Conservation (phyloP, 148 eudicot genomes). For the Vaccinium macrocarpon region DNA sequence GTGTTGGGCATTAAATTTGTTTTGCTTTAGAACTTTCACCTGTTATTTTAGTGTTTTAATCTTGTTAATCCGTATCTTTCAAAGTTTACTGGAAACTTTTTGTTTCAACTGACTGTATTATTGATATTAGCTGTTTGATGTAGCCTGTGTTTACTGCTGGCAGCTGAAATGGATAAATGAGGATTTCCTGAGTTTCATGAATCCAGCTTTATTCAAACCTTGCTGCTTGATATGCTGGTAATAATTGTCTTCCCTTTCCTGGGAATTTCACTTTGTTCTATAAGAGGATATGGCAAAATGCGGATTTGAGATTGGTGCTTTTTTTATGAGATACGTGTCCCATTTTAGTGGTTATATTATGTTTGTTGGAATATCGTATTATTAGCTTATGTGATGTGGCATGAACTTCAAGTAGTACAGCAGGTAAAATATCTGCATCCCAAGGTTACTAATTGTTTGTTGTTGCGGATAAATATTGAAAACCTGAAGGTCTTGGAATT, state of each 20-base stretch:
- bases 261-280: slow-evolving; percentile 37
- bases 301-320: slow-evolving; percentile 21
- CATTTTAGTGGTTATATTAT: background rate
- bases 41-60: slow-evolving; percentile 30
- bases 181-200: slow-evolving; percentile 82
- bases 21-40: slow-evolving; percentile 27
- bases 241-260: slow-evolving; percentile 58
- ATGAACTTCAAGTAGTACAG: background rate
- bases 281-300: slow-evolving; percentile 21
- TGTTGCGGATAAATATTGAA: slow-evolving; percentile 23
- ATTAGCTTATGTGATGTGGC: slow-evolving; percentile 14
- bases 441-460: slow-evolving; percentile 14
- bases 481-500: slow-evolving; percentile 31
- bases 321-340: slow-evolving; percentile 9
- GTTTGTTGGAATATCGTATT: slow-evolving; percentile 7
- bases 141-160: slow-evolving; percentile 82
- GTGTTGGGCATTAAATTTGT: slow-evolving; percentile 52
- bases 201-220: slow-evolving; percentile 70
- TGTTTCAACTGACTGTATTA: slow-evolving; percentile 43
- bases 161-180: slow-evolving; percentile 91
- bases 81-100: slow-evolving; percentile 17
- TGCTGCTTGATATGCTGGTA: slow-evolving; percentile 82
- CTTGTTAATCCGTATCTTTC: slow-evolving; percentile 22
- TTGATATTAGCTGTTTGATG: slow-evolving; percentile 58
- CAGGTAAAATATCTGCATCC: slow-evolving; percentile 9